A percentile compares a stretch with the other conserved stretches of the same genome.
Conservation (phyloP, 2,329 filamentous ascomycete species). For the Tetracladium maxilliforme region DNA sequence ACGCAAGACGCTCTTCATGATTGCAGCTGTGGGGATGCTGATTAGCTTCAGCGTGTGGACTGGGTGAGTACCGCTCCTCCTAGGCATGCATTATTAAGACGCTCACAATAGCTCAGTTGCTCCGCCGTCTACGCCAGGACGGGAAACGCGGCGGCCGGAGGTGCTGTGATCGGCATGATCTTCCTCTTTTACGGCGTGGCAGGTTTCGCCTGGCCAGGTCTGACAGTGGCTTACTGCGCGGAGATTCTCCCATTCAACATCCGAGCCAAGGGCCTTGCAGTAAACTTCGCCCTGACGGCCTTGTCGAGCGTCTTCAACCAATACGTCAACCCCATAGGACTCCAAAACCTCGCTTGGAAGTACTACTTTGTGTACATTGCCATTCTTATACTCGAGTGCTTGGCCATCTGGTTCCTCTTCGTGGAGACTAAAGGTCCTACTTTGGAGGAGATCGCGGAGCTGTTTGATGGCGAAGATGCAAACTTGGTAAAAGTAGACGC, state of each 20-base stretch:
- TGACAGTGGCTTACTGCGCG: conserved; percentile 9
- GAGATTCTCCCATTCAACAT: conserved; percentile 10
- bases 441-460: conserved; percentile 15
- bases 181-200: conserved; percentile 16
- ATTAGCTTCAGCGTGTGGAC: conserved; percentile 12
- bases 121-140: conserved; percentile 7
- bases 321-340: conserved; percentile 9
- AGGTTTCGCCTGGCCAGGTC: conserved; percentile 11
- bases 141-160: conserved; percentile 9
- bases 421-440: conserved; percentile 16
- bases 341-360: conserved; percentile 8
- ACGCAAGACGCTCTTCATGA: conserved; percentile 7
- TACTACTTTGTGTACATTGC: conserved; percentile 16
- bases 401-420: conserved; percentile 16
- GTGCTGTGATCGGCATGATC: conserved; percentile 18
- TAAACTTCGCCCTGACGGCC: conserved; percentile 8
- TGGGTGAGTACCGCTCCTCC: no score
- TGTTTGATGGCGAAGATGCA: conserved; percentile 14
- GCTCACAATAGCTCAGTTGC: no score
- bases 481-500: conserved; percentile 1
- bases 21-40: conserved; percentile 11
- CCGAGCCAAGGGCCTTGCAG: conserved; percentile 8
- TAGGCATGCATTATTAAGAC: no score
- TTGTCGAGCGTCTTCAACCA: conserved; percentile 9
- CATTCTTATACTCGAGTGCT: conserved; percentile 12